Evolutionary conservation across 805 yeast species (phyloP).

Genomic region (Cyberlindnera petersonii): DNA sequence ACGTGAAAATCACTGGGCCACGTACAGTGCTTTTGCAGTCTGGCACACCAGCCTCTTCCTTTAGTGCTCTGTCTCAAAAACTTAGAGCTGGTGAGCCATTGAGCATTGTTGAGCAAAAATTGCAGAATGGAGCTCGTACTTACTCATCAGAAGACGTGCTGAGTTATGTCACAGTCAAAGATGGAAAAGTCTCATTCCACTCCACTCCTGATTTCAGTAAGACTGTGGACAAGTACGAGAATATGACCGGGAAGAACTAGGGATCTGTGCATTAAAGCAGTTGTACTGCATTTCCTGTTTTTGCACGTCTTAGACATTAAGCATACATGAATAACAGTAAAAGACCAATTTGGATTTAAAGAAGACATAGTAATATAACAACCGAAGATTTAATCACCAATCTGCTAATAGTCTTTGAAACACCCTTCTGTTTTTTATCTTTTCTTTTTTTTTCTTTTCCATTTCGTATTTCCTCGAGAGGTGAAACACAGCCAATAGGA

Average conservation of each 20-base stretch:
- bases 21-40: slow-evolving; percentile 24
- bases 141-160: slow-evolving; percentile 40
- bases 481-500: too few species aligned
- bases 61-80: neutral
- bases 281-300: too few species aligned
- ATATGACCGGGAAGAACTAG: neutral
- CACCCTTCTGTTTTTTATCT: too few species aligned
- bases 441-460: too few species aligned
- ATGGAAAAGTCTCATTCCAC: slow-evolving; percentile 40
- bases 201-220: slow-evolving; percentile 41
- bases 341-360: too few species aligned
- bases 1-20: slow-evolving; percentile 53
- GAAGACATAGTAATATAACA: too few species aligned
- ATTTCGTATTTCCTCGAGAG: too few species aligned
- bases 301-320: too few species aligned
- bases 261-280: neutral
- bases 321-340: too few species aligned
- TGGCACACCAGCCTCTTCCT: slow-evolving; percentile 5
- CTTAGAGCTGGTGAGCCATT: slow-evolving; percentile 7
- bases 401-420: too few species aligned
- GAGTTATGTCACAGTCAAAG: slow-evolving; percentile 42
- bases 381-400: too few species aligned
- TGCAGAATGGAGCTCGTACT: slow-evolving; percentile 4
- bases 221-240: slow-evolving; percentile 33
- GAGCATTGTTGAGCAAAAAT: slow-evolving; percentile 12